These are phyloP conservation scores for Xylaria arbuscula DNA, from an alignment of 2,329 filamentous ascomycete genomes.

Conservation along the genomic window DNA sequence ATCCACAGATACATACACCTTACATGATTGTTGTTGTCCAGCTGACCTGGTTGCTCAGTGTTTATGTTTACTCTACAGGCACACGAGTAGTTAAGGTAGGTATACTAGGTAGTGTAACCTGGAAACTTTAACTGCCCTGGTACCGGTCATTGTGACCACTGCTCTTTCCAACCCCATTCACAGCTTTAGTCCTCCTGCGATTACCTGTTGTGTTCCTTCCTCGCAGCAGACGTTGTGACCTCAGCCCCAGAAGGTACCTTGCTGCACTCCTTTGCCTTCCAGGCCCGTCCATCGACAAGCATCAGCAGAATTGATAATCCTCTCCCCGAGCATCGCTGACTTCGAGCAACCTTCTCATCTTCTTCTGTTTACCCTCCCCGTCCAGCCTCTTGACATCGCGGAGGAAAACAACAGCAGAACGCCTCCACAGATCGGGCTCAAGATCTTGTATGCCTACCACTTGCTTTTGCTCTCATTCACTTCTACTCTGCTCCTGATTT, in stretches of 20 bases:
- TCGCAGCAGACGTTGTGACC: neutral
- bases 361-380: conserved; percentile 36
- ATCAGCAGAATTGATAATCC: neutral
- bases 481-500: conserved; percentile 29
- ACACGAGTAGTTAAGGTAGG: no score
- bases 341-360: conserved; percentile 11
- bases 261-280: conserved; percentile 17
- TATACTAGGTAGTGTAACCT: no score
- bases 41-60: no score
- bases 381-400: conserved; percentile 27
- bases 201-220: conserved; percentile 22
- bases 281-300: neutral
- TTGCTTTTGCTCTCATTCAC: conserved; percentile 45
- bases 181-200: neutral
- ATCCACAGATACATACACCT: no score
- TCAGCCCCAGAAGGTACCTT: conserved; percentile 23
- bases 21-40: no score
- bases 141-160: neutral
- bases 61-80: no score
- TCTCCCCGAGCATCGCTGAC: conserved; percentile 3
- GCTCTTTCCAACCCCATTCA: neutral
- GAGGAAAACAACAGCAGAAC: conserved; percentile 35
- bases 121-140: neutral
- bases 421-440: conserved; percentile 45
- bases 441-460: conserved; percentile 56